Percentiles rank a stretch among this genome's conserved stretches.
Evolutionary conservation across 2,329 filamentous ascomycete genomes (phyloP).

Genomic region (Calonectria honghensis): DNA sequence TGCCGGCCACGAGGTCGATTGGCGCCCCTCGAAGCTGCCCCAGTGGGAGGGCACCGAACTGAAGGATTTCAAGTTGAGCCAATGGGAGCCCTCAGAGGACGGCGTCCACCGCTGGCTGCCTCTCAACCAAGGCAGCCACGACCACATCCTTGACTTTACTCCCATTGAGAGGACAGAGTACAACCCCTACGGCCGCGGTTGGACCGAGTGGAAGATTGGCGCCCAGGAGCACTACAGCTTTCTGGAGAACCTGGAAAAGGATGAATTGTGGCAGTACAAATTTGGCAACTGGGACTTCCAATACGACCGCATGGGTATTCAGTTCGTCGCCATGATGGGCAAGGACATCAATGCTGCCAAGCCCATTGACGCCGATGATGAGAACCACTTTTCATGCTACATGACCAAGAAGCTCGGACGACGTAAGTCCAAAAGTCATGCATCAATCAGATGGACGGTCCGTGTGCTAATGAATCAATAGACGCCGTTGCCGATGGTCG

Average conservation of each 20-base stretch:
- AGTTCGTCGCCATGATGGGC: conserved; percentile 73
- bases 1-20: conserved; percentile 52
- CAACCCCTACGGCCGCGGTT: conserved; percentile 65
- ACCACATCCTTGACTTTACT: conserved; percentile 64
- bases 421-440: conserved; percentile 49
- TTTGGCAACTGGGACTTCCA: conserved; percentile 70
- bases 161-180: conserved; percentile 71
- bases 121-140: conserved; percentile 55
- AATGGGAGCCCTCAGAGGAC: conserved; percentile 60
- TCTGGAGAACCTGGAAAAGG: conserved; percentile 70
- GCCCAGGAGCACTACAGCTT: conserved; percentile 69
- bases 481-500: conserved; percentile 72
- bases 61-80: conserved; percentile 54
- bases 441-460: background rate
- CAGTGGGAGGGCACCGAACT: conserved; percentile 54
- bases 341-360: conserved; percentile 69
- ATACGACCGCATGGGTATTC: conserved; percentile 70
- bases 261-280: conserved; percentile 67
- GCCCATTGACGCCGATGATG: conserved; percentile 66
- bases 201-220: conserved; percentile 70
- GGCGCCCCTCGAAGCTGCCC: conserved; percentile 64
- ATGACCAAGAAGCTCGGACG: conserved; percentile 63
- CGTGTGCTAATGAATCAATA: conserved; percentile 43
- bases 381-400: conserved; percentile 66
- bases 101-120: conserved; percentile 71